phyloP scores from a whole-genome alignment of 2,329 filamentous ascomycete species.

The Fusarium verrucosum region DNA sequence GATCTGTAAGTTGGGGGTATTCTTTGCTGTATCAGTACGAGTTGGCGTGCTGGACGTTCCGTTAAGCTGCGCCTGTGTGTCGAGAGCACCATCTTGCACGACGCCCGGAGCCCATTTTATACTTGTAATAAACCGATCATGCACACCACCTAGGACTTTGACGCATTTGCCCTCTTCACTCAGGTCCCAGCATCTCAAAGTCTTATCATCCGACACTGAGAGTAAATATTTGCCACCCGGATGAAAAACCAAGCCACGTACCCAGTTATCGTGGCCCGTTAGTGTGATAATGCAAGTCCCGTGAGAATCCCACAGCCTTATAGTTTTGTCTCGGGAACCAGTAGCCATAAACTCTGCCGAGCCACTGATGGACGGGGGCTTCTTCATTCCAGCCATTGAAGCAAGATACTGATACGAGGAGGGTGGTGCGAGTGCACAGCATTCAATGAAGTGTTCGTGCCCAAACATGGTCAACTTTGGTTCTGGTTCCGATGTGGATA shows the following conservation, averaged over 20 bases:
- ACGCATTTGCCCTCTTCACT: slow-evolving; percentile 89
- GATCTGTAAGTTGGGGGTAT: too few species aligned
- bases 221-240: slow-evolving; percentile 91
- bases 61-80: too few species aligned
- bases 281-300: slow-evolving; percentile 87
- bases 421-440: slow-evolving; percentile 84
- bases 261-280: slow-evolving; percentile 92
- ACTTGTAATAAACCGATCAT: slow-evolving; percentile 89
- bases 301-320: slow-evolving; percentile 86
- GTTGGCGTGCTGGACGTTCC: too few species aligned
- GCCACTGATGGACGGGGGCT: slow-evolving; percentile 75
- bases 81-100: too few species aligned
- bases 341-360: slow-evolving; percentile 90
- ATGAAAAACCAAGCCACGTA: slow-evolving; percentile 85
- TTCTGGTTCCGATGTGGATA: slow-evolving; percentile 67
- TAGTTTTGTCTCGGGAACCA: slow-evolving; percentile 87
- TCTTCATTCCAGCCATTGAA: slow-evolving; percentile 81
- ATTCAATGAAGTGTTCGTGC: slow-evolving; percentile 87
- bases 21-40: too few species aligned
- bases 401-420: slow-evolving; percentile 80
- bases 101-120: too few species aligned
- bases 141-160: slow-evolving; percentile 78
- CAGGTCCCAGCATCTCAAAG: slow-evolving; percentile 91
- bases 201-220: slow-evolving; percentile 88
- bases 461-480: slow-evolving; percentile 81